Percentiles rank a stretch among this genome's conserved stretches.
These are phyloP conservation scores for Erythrobasidium yunnanense DNA, from an alignment of 768 basidiomycete species.

Conservation along the genomic window DNA sequence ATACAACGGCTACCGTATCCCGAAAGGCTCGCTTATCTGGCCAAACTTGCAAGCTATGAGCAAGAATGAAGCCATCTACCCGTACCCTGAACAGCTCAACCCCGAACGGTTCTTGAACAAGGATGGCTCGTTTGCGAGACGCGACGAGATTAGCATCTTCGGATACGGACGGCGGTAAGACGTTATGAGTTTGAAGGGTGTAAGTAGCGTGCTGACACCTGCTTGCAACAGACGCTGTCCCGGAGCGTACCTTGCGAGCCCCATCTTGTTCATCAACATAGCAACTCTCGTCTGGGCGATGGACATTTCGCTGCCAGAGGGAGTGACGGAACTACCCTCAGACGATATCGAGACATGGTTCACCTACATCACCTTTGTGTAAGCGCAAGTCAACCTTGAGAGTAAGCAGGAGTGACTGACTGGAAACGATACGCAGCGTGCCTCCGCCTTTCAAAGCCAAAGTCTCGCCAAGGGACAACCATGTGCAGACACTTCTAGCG, in stretches of 20 bases:
- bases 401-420: neutral
- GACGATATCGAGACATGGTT: constrained; percentile 8
- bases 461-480: neutral
- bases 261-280: constrained; percentile 1
- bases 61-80: neutral
- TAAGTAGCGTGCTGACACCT: neutral
- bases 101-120: constrained; percentile 8
- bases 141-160: constrained; percentile 15
- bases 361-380: constrained; percentile 11
- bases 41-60: neutral
- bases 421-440: neutral
- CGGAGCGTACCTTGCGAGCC: constrained; percentile 1
- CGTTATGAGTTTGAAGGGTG: neutral
- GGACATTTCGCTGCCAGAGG: neutral
- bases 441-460: neutral
- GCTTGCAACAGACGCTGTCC: neutral
- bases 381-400: neutral
- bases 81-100: neutral
- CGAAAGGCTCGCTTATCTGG: constrained; percentile 2
- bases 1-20: neutral
- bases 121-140: neutral
- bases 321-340: neutral
- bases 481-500: neutral
- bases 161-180: constrained; percentile 1
- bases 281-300: constrained; percentile 14